Conservation (phyloP, 805 yeast genomes). For the Schwanniomyces occidentalis region DNA sequence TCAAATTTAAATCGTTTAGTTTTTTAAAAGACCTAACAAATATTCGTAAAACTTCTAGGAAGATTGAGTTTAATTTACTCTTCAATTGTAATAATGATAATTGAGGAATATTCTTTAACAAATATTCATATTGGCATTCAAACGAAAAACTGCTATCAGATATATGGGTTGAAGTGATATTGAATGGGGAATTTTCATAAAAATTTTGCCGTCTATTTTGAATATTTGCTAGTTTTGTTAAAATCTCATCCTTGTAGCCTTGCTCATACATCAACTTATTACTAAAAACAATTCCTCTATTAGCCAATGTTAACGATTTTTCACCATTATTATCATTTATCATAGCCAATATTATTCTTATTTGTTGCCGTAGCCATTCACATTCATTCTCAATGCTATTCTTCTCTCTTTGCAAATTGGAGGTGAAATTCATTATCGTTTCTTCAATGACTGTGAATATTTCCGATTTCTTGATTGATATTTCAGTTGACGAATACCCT, state of each 20-base stretch:
- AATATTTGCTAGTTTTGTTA: conserved; percentile 13
- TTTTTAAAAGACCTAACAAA: conserved; percentile 32
- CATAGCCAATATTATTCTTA: conserved; percentile 40
- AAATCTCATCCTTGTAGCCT: conserved; percentile 31
- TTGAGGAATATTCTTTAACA: conserved; percentile 24
- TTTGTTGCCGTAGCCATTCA: conserved; percentile 47
- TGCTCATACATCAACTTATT: conserved; percentile 22
- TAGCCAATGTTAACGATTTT: conserved; percentile 16
- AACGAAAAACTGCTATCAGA: conserved; percentile 17
- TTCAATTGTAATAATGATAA: conserved; percentile 33
- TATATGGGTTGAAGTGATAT: conserved; percentile 15
- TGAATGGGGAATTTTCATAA: conserved; percentile 32
- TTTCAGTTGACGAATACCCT: conserved; percentile 55
- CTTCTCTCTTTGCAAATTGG: conserved; percentile 35
- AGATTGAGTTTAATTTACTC: conserved; percentile 32
- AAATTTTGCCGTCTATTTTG: conserved; percentile 17
- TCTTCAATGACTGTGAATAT: conserved; percentile 51
- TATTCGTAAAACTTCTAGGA: conserved; percentile 33
- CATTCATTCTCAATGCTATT: conserved; percentile 41
- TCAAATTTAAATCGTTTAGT: conserved; percentile 26
- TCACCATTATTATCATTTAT: conserved; percentile 36
- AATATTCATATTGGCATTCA: conserved; percentile 25
- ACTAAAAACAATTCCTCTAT: conserved; percentile 35
- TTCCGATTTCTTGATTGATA: conserved; percentile 47
- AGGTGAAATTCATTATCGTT: conserved; percentile 44